These are phyloP conservation scores for Leucocoprinus leucothites DNA, from an alignment of 768 basidiomycete genomes.

Conservation along the genomic window DNA sequence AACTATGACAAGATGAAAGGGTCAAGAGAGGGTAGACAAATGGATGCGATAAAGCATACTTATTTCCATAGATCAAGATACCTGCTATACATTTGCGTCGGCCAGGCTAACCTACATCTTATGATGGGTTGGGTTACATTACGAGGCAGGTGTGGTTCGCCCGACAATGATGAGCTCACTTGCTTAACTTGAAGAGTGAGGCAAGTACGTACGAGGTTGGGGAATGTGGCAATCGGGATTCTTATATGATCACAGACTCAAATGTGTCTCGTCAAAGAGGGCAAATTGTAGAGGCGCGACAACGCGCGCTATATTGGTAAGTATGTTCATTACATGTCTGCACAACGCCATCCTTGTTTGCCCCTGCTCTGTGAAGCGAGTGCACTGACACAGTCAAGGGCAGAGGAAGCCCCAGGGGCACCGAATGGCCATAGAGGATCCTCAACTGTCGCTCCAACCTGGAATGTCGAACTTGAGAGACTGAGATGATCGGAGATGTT, in stretches of 20 bases:
- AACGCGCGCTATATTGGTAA: conserved; percentile 48
- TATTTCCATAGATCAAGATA: conserved; percentile 54
- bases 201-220: conserved; percentile 37
- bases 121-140: conserved; percentile 24
- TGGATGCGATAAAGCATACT: conserved; percentile 2
- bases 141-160: conserved; percentile 52
- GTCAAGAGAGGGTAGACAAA: neutral
- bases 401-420: conserved; percentile 36
- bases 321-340: conserved; percentile 51
- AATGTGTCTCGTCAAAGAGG: neutral
- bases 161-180: conserved; percentile 21
- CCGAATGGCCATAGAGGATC: conserved; percentile 53
- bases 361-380: conserved; percentile 47
- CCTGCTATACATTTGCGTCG: conserved; percentile 21
- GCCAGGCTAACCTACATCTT: neutral
- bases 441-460: conserved; percentile 46
- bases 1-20: neutral
- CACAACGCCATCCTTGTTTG: conserved; percentile 36
- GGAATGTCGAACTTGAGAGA: conserved; percentile 38
- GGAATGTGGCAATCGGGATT: conserved; percentile 43
- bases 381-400: conserved; percentile 47
- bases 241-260: conserved; percentile 41
- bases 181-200: neutral
- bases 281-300: neutral
- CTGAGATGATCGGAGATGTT: conserved; percentile 33